Base-by-base conservation (phyloP, 116 monocot species). In the Phalaenopsis hybrid region DNA sequence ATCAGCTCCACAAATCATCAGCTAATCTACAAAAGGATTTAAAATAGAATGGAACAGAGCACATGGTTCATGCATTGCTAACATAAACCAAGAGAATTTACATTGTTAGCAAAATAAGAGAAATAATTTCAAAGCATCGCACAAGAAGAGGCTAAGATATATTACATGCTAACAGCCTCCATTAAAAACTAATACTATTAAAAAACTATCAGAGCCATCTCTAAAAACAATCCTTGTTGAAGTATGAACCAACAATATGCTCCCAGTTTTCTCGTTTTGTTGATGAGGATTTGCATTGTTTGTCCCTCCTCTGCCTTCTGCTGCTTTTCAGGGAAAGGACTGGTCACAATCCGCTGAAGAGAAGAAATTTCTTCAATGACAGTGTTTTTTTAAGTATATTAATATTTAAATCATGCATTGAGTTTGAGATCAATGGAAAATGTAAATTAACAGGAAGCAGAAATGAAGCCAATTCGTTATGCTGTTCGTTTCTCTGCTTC, bases 321-420 rank as follows among this genome's bases (percentile, higher is more conserved):
- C 46, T n/a, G 75, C 46, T 75, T 75, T 31, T 75, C 75, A 75
- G 6, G 75, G 75, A 3, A 75, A 75, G 20, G 75, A 75, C 45
- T 75, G 75, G 21, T 75, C 75, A n/a, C 75, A 75, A 75, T 75
- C 75, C 75, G 75, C 75, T 75, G 75, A 46, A 75, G 75, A 75
- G 45, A 75, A 46, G 45, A 46, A 75, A 75, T 25, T 21, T 65
- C 23, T 65, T 65, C 65, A 63, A 63, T 63, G 5, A 63, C 63
- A 72, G 72, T 20, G 6, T 63, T 21, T n/a, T 28, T 31, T 31
- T 23, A 65, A 41, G 65, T 25, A 65, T 21, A 23, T 8, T 25
- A 65, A 25, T 25, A 65, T 25, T 65, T 65, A 65, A 55, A 55
- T 16, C 23, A 65, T 21, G 65, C 23, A 21, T 65, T 9, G 6